These are phyloP conservation scores for Malassezia pachydermatis DNA, from an alignment of 1,284 basidiomycete genomes.

Conservation along the genomic window DNA sequence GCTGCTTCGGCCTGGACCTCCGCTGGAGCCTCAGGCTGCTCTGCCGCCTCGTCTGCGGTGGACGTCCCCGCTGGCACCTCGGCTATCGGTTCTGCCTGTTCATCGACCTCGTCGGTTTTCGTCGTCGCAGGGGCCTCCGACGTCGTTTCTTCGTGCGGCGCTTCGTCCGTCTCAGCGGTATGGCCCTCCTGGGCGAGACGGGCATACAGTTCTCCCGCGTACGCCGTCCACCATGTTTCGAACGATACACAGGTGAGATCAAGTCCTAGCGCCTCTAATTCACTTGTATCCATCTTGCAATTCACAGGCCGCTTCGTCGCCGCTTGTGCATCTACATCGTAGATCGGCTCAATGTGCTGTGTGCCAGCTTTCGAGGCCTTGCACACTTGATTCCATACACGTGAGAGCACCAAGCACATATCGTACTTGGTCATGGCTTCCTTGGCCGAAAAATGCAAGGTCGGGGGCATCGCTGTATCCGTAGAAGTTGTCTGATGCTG, in stretches of 20 bases:
- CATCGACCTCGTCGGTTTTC: neutral
- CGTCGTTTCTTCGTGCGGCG: neutral
- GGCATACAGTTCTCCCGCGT: no score
- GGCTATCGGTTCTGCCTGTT: no score
- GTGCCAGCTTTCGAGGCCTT: slow-evolving; percentile 22
- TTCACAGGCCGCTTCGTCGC: slow-evolving; percentile 37
- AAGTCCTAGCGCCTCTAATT: slow-evolving; percentile 27
- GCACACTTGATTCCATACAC: slow-evolving; percentile 27
- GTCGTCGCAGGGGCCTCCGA: neutral
- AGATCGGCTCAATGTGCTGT: slow-evolving; percentile 37
- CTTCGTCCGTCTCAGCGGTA: neutral
- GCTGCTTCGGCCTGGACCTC: neutral
- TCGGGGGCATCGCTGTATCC: slow-evolving; percentile 24
- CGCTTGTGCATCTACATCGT: slow-evolving; percentile 35
- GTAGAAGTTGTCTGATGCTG: neutral
- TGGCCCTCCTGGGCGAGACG: slow-evolving; percentile 8
- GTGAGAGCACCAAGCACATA: slow-evolving; percentile 47
- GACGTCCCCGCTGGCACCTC: neutral
- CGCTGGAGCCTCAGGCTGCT: neutral
- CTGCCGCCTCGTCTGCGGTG: neutral
- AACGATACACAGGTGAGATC: slow-evolving; percentile 28
- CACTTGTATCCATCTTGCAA: slow-evolving; percentile 37
- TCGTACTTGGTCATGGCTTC: slow-evolving; percentile 52
- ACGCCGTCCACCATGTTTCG: slow-evolving; percentile 40
- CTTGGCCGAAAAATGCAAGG: slow-evolving; percentile 51